A percentile compares a stretch with the other conserved stretches of the same genome.
Evolutionary conservation across 1,284 basidiomycete species (phyloP).

Genomic region (Microbotryomycetes sp.): DNA sequence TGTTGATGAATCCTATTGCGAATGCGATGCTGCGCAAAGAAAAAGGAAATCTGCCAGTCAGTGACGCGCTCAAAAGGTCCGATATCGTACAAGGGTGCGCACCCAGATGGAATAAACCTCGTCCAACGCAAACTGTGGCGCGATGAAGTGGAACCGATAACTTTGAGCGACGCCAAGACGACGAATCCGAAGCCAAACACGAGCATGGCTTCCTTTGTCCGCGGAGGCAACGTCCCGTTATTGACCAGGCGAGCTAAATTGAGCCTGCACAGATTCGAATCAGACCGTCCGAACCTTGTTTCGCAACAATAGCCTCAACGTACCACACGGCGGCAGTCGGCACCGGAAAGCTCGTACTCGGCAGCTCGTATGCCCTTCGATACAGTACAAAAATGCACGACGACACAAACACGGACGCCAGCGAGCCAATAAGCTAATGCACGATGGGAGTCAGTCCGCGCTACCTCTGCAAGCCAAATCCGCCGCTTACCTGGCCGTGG

Average conservation of each 20-base stretch:
- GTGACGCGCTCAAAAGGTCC: neutral
- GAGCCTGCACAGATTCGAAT: conserved; percentile 57
- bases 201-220: conserved; percentile 73
- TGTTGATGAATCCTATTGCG: conserved; percentile 75
- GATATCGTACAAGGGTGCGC: conserved; percentile 54
- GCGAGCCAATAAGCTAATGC: conserved; percentile 81
- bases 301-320: conserved; percentile 9
- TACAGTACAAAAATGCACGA: conserved; percentile 82
- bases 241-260: conserved; percentile 77
- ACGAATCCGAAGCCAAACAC: conserved; percentile 65
- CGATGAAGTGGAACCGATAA: conserved; percentile 46
- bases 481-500: conserved; percentile 40
- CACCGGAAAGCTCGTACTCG: conserved; percentile 82
- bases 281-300: neutral
- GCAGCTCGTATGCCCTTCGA: conserved; percentile 64
- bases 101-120: conserved; percentile 75
- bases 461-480: no score
- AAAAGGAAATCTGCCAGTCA: conserved; percentile 18
- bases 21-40: conserved; percentile 39
- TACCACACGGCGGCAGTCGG: conserved; percentile 72
- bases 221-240: conserved; percentile 70
- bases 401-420: conserved; percentile 79
- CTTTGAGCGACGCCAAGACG: conserved; percentile 59
- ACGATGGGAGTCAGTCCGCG: conserved; percentile 62
- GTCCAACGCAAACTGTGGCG: conserved; percentile 45